phyloP scores from a whole-genome alignment of 2,329 filamentous ascomycete genomes.

The Colletotrichum tropicicola region DNA sequence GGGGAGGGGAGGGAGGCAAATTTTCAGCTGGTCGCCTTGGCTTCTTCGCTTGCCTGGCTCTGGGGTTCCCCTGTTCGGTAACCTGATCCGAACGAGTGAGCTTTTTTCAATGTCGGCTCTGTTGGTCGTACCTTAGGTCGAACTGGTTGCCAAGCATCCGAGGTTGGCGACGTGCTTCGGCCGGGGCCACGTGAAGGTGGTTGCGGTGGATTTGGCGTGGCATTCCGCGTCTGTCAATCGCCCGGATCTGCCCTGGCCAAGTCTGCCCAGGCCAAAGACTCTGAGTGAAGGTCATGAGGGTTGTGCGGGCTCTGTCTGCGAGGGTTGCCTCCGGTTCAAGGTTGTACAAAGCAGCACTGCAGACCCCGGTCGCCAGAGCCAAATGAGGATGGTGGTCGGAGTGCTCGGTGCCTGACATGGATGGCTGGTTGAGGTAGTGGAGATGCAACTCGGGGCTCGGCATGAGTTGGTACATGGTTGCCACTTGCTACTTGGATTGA shows the following conservation, averaged over 20 bases:
- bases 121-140: background rate
- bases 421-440: background rate
- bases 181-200: background rate
- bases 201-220: background rate
- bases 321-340: too few relatives aligned
- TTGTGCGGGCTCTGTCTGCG: too few relatives aligned
- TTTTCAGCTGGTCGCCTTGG: conserved; percentile 13
- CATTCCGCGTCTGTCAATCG: background rate
- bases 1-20: background rate
- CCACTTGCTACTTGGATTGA: too few relatives aligned
- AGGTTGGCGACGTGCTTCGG: background rate
- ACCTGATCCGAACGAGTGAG: background rate
- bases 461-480: background rate
- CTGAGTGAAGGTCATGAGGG: too few relatives aligned
- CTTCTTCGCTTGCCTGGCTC: background rate
- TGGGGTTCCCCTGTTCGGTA: conserved; percentile 1
- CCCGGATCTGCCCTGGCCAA: background rate
- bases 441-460: background rate
- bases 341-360: too few relatives aligned
- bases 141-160: background rate
- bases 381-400: background rate
- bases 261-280: background rate
- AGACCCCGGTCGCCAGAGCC: too few relatives aligned
- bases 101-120: background rate
- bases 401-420: background rate